Percentiles rank a stretch among this genome's conserved stretches.
phyloP scores from a whole-genome alignment of 2,329 filamentous ascomycete genomes.

The Cytospora schulzeri region DNA sequence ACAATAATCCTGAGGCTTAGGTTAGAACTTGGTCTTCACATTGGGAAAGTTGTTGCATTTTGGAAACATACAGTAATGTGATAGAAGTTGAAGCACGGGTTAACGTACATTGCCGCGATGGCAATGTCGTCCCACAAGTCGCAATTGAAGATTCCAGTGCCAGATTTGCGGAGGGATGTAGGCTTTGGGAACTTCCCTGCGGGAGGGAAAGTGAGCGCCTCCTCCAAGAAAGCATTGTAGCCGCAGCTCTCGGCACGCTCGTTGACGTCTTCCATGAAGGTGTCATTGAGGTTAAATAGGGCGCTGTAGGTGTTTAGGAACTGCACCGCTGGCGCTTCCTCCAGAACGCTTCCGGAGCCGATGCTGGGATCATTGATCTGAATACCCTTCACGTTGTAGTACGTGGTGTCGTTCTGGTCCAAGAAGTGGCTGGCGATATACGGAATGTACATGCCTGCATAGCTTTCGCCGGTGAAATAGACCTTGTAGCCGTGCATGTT shows the following conservation, averaged over 20 bases:
- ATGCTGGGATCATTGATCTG: conserved; percentile 70
- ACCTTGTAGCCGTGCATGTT: conserved; percentile 62
- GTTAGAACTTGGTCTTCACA: neutral
- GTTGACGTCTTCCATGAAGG: conserved; percentile 52
- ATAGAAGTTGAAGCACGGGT: conserved; percentile 67
- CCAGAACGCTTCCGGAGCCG: conserved; percentile 47
- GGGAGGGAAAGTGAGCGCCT: conserved; percentile 49
- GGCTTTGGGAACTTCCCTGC: conserved; percentile 25
- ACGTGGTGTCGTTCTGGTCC: conserved; percentile 59
- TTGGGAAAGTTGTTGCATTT: neutral
- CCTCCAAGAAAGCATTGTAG: conserved; percentile 58
- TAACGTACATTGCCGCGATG: conserved; percentile 57
- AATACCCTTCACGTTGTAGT: conserved; percentile 67
- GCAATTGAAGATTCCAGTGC: conserved; percentile 13
- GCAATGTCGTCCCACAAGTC: conserved; percentile 47
- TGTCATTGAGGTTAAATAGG: conserved; percentile 62
- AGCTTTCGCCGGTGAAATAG: conserved; percentile 70
- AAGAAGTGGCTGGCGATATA: conserved; percentile 73
- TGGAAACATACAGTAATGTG: conserved; percentile 46
- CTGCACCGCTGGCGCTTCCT: conserved; percentile 50
- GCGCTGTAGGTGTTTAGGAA: conserved; percentile 60
- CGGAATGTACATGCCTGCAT: conserved; percentile 60
- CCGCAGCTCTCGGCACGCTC: conserved; percentile 57
- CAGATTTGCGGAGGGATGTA: neutral
- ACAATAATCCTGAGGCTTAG: conserved; percentile 44